These are phyloP conservation scores for Phytophthora palmivora DNA, from an alignment of 352 stramenopile genomes.

Conservation along the genomic window DNA sequence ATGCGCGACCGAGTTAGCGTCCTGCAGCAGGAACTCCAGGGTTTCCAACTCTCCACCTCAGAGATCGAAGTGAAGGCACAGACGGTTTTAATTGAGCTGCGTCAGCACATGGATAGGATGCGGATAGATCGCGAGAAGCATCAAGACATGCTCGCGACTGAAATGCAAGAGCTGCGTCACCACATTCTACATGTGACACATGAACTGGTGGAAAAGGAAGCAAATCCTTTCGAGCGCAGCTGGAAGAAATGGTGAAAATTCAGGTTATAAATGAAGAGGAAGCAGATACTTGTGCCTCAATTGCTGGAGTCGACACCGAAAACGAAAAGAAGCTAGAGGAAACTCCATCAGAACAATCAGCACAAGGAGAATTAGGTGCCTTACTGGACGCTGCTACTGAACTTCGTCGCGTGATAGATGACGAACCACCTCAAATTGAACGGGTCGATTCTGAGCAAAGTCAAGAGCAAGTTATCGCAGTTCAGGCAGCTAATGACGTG, in stretches of 20 bases:
- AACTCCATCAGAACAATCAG: not conserved
- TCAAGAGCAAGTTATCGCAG: not conserved
- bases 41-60: slow-evolving; percentile 51
- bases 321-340: slow-evolving; percentile 7
- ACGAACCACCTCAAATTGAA: not conserved
- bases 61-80: slow-evolving; percentile 67
- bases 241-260: slow-evolving; percentile 42
- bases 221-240: slow-evolving; percentile 47
- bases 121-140: slow-evolving; percentile 57
- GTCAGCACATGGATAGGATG: slow-evolving; percentile 54
- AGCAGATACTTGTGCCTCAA: not conserved
- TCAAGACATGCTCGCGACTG: slow-evolving; percentile 63
- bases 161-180: slow-evolving; percentile 67
- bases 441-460: not conserved
- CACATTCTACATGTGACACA: slow-evolving; percentile 60
- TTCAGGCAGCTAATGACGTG: not conserved
- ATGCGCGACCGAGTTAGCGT: slow-evolving; percentile 55
- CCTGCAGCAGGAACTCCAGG: slow-evolving; percentile 61
- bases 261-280: slow-evolving; percentile 13
- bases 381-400: not conserved
- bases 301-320: not conserved
- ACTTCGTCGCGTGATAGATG: not conserved
- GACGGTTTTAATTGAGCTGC: slow-evolving; percentile 60
- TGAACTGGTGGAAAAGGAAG: slow-evolving; percentile 66
- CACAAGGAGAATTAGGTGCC: not conserved